Percentiles rank a stretch among this genome's conserved stretches.
phyloP scores from a whole-genome alignment of 1,139 yeast genomes.

The Hyphopichia khmerensis region DNA sequence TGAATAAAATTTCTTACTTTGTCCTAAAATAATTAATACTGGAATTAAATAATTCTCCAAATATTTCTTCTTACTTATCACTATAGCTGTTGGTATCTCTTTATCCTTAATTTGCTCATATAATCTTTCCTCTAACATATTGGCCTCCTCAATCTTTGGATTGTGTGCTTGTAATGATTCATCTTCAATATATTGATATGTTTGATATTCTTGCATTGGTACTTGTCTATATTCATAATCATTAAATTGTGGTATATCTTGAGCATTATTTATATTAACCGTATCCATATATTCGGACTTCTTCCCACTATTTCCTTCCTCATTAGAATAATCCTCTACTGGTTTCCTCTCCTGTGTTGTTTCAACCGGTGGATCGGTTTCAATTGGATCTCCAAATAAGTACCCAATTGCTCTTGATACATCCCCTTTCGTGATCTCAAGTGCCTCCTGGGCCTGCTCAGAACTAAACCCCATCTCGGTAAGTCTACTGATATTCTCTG shows the following conservation, averaged over 20 bases:
- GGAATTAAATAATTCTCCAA: slow-evolving; percentile 28
- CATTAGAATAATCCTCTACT: not conserved
- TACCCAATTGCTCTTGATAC: slow-evolving; percentile 55
- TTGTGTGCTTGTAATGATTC: not conserved
- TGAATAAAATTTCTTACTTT: slow-evolving; percentile 19
- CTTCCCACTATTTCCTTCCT: not conserved
- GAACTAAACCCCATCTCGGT: slow-evolving; percentile 63
- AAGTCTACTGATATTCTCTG: slow-evolving; percentile 31
- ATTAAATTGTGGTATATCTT: slow-evolving; percentile 7
- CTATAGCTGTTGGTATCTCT: slow-evolving; percentile 14
- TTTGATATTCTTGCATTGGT: slow-evolving; percentile 9
- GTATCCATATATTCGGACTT: slow-evolving; percentile 4
- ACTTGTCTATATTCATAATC: slow-evolving; percentile 10
- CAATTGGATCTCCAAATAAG: slow-evolving; percentile 46
- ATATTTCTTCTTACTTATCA: slow-evolving; percentile 12
- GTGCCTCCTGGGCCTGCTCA: slow-evolving; percentile 43
- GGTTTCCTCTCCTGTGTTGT: not conserved
- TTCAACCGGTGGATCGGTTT: slow-evolving; percentile 8
- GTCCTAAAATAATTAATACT: slow-evolving; percentile 22
- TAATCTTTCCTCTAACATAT: not conserved
- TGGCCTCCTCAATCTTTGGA: not conserved
- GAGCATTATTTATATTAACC: slow-evolving; percentile 6
- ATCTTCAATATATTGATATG: slow-evolving; percentile 1
- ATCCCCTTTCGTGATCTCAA: slow-evolving; percentile 42
- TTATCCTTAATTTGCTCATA: not conserved